These are phyloP conservation scores for Diatrype stigma DNA, from an alignment of 2,329 filamentous ascomycete species.

Conservation along the genomic window DNA sequence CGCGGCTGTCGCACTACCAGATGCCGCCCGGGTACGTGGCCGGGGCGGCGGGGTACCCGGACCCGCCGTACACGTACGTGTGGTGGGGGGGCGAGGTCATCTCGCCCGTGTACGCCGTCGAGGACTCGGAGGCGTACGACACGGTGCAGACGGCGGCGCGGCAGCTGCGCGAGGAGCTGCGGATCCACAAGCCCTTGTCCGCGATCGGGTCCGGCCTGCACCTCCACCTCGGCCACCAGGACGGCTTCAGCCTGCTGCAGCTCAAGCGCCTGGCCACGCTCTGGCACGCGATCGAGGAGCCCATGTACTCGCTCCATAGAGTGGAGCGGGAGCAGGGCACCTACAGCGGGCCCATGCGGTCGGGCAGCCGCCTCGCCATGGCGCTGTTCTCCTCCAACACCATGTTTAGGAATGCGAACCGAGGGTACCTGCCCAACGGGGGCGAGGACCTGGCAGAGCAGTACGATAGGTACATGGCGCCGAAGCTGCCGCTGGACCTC, in stretches of 20 bases:
- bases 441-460: neutral
- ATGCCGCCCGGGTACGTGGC: neutral
- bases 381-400: neutral
- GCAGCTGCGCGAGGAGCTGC: slow-evolving; percentile 10
- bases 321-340: slow-evolving; percentile 2
- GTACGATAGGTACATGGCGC: neutral
- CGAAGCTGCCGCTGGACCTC: neutral
- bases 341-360: neutral
- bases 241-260: slow-evolving; percentile 14
- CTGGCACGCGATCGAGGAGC: slow-evolving; percentile 13
- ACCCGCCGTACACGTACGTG: neutral
- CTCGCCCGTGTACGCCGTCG: slow-evolving; percentile 14
- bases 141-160: slow-evolving; percentile 7
- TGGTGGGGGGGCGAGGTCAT: slow-evolving; percentile 10
- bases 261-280: slow-evolving; percentile 20
- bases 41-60: neutral
- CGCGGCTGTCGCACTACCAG: neutral
- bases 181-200: slow-evolving; percentile 18
- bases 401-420: too few species aligned
- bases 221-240: slow-evolving; percentile 17
- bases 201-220: slow-evolving; percentile 8
- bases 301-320: slow-evolving; percentile 13
- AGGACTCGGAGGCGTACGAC: slow-evolving; percentile 3
- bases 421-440: too few species aligned
- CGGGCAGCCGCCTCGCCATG: neutral